Evolutionary conservation across 2,329 filamentous ascomycete genomes (phyloP).

Genomic region (Curvularia hawaiiensis): DNA sequence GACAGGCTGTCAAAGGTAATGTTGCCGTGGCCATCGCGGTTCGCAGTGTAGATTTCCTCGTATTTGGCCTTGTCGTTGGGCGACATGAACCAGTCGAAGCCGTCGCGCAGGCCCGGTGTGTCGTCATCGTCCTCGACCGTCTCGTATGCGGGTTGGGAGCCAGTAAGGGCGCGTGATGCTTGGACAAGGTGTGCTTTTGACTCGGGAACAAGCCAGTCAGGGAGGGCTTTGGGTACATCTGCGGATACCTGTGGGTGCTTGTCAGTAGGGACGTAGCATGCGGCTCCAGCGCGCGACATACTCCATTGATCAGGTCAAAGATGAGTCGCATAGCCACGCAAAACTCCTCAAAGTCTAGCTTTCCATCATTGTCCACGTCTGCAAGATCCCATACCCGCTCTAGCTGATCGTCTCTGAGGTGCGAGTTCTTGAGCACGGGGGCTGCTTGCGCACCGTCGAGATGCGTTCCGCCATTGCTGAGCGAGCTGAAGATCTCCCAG

Average conservation of each 20-base stretch:
- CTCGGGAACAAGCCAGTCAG: conserved; percentile 97
- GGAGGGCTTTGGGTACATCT: conserved; percentile 83
- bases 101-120: conserved; percentile 84
- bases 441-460: conserved; percentile 73
- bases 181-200: conserved; percentile 59
- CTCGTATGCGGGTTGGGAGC: conserved; percentile 82
- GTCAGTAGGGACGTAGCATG: not conserved
- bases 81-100: conserved; percentile 99
- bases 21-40: conserved; percentile 84
- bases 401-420: conserved; percentile 80
- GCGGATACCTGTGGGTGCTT: conserved; percentile 65
- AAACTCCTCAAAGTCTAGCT: conserved; percentile 98
- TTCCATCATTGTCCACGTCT: conserved; percentile 96
- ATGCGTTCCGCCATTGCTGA: conserved; percentile 66
- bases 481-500: conserved; percentile 78
- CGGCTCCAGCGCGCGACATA: conserved; percentile 47
- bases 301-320: conserved; percentile 95
- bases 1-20: conserved; percentile 74
- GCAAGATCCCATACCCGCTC: conserved; percentile 97
- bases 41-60: conserved; percentile 95
- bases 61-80: conserved; percentile 91
- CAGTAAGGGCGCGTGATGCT: conserved; percentile 62
- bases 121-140: conserved; percentile 79
- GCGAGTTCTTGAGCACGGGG: conserved; percentile 74
- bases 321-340: conserved; percentile 98